Conservation (phyloP, 495 filamentous ascomycete species). For the Tuber brumale region DNA sequence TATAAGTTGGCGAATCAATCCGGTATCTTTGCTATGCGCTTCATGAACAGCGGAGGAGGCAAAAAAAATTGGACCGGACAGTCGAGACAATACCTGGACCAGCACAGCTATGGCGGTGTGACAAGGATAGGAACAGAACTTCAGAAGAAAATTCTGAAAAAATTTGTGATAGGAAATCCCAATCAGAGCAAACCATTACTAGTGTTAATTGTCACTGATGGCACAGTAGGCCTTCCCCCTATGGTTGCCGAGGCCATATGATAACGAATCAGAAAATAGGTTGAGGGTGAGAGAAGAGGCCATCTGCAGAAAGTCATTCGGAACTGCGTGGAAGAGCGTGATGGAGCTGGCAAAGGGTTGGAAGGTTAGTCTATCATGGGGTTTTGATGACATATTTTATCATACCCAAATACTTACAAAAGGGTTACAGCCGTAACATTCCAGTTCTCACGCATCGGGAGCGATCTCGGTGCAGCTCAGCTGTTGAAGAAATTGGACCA, state of each 20-base stretch:
- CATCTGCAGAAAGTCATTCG: slow-evolving; percentile 53
- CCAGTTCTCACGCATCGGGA: slow-evolving; percentile 66
- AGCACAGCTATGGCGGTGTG: no score
- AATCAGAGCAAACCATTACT: slow-evolving; percentile 11
- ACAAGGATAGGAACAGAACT: slow-evolving; percentile 52
- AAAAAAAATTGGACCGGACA: no score
- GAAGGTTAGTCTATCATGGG: no score
- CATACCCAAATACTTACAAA: slow-evolving; percentile 25
- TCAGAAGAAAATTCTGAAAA: slow-evolving; percentile 54
- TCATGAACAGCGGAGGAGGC: no score
- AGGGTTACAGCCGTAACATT: slow-evolving; percentile 52
- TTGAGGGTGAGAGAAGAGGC: slow-evolving; percentile 55
- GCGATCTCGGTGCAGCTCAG: slow-evolving; percentile 55
- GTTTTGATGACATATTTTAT: slow-evolving; percentile 5
- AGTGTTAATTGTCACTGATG: slow-evolving; percentile 14
- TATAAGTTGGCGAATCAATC: slow-evolving; percentile 60
- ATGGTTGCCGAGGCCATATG: neutral
- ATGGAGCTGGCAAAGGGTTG: neutral
- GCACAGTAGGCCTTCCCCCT: slow-evolving; percentile 1
- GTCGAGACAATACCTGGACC: no score
- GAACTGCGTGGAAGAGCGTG: neutral
- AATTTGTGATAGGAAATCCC: slow-evolving; percentile 45
- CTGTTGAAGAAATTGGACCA: slow-evolving; percentile 57
- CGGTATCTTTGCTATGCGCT: slow-evolving; percentile 54
- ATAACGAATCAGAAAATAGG: slow-evolving; percentile 42